Conservation (phyloP, 1,139 yeast species). For the Debaryomycetaceae sp. region DNA sequence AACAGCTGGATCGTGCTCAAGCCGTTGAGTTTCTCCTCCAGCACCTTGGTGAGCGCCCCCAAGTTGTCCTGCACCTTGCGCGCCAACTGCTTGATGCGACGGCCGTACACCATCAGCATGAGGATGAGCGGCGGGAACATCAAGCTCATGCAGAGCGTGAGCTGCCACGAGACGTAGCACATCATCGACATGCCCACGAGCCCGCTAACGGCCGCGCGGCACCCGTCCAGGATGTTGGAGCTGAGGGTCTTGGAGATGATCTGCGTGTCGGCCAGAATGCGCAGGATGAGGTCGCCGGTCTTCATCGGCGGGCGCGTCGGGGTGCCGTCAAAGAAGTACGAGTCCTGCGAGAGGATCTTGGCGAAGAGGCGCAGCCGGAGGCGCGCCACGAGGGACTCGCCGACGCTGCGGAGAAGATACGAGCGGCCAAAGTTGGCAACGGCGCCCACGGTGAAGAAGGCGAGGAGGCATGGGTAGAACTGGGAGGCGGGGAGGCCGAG, state of each 20-base stretch:
- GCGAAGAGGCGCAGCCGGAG: conserved; percentile 73
- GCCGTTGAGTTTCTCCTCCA: conserved; percentile 88
- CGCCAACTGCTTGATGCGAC: conserved; percentile 70
- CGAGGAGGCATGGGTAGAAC: conserved; percentile 34
- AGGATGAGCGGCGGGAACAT: conserved; percentile 78
- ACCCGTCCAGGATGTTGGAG: conserved; percentile 87
- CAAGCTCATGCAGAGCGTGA: conserved; percentile 70
- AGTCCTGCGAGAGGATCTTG: conserved; percentile 78
- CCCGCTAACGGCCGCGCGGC: conserved; percentile 75
- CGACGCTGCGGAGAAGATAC: conserved; percentile 66
- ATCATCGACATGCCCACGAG: conserved; percentile 79
- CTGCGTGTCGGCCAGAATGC: conserved; percentile 85
- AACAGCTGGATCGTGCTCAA: conserved; percentile 84
- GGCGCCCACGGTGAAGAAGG: conserved; percentile 65
- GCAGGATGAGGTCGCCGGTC: conserved; percentile 88
- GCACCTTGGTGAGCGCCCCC: conserved; percentile 81
- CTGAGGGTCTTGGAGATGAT: conserved; percentile 85
- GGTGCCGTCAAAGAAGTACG: conserved; percentile 87
- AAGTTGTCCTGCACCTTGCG: conserved; percentile 78
- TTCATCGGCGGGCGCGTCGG: conserved; percentile 46
- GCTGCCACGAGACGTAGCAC: conserved; percentile 78
- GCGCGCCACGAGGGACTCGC: conserved; percentile 83
- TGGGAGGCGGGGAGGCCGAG: conserved; percentile 31
- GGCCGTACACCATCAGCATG: conserved; percentile 77
- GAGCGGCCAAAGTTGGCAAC: conserved; percentile 77